phyloP scores from a whole-genome alignment of 805 yeast species.

The Priceomyces medius region DNA sequence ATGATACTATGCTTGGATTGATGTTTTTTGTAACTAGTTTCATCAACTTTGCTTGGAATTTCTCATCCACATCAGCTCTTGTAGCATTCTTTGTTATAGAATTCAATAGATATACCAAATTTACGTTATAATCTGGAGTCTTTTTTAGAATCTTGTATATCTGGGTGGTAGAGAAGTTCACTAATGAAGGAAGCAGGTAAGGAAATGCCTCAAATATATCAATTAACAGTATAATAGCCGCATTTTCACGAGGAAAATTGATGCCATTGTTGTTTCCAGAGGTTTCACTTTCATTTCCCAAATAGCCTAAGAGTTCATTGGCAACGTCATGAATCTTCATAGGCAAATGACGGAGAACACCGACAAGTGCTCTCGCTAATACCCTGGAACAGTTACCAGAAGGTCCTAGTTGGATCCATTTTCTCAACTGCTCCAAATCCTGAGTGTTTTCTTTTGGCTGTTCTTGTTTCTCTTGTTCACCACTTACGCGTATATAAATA shows the following conservation, averaged over 20 bases:
- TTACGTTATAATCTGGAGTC: slow-evolving; percentile 22
- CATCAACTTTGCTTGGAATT: slow-evolving; percentile 33
- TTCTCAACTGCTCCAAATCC: slow-evolving; percentile 2
- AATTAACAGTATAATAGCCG: slow-evolving; percentile 32
- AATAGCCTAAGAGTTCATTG: slow-evolving; percentile 30
- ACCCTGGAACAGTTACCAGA: not conserved
- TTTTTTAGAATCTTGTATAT: slow-evolving; percentile 41
- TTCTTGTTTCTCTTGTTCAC: not conserved
- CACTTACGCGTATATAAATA: slow-evolving; percentile 2
- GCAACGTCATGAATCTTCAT: slow-evolving; percentile 38
- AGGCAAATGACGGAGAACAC: slow-evolving; percentile 29
- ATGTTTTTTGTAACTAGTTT: slow-evolving; percentile 33
- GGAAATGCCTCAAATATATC: slow-evolving; percentile 40
- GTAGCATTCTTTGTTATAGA: slow-evolving; percentile 34
- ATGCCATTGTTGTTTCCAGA: slow-evolving; percentile 14
- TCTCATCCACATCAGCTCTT: slow-evolving; percentile 40
- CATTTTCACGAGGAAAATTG: slow-evolving; percentile 4
- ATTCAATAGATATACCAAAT: slow-evolving; percentile 30
- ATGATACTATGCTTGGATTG: slow-evolving; percentile 17
- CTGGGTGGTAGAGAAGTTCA: slow-evolving; percentile 32
- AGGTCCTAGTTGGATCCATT: not conserved
- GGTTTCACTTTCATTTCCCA: slow-evolving; percentile 16
- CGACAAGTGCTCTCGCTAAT: slow-evolving; percentile 26
- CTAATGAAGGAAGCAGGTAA: slow-evolving; percentile 33
- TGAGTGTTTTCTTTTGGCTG: not conserved